phyloP scores from a whole-genome alignment of 495 filamentous ascomycete species.

The Penicillium paradoxum region DNA sequence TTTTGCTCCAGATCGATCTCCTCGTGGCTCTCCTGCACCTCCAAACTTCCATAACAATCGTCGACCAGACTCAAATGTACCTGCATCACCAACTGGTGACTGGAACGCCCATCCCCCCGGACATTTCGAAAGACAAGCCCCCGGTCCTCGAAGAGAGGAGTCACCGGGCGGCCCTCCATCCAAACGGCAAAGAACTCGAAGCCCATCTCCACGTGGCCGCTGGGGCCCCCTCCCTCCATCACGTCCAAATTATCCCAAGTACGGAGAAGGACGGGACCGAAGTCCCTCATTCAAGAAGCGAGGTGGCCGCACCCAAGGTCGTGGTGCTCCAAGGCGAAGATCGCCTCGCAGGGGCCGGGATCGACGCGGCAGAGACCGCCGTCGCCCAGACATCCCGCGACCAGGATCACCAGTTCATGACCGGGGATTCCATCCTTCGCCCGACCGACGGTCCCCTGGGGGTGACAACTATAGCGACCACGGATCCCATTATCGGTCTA shows the following conservation, averaged over 20 bases:
- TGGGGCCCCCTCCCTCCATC: conserved; percentile 21
- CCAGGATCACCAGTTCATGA: conserved; percentile 32
- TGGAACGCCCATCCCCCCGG: conserved; percentile 15
- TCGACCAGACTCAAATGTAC: conserved; percentile 10
- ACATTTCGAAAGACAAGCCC: conserved; percentile 20
- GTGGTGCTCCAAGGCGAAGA: conserved; percentile 29
- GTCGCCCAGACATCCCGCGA: conserved; percentile 20
- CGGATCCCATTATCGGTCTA: conserved; percentile 30
- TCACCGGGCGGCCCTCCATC: conserved; percentile 30
- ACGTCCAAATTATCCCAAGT: conserved; percentile 23
- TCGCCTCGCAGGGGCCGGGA: conserved; percentile 35
- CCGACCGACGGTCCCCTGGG: conserved; percentile 26
- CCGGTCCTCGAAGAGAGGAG: conserved; percentile 25
- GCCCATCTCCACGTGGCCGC: conserved; percentile 37
- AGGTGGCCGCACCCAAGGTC: conserved; percentile 32
- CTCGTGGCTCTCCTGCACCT: conserved; percentile 31
- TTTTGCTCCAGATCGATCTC: conserved; percentile 26
- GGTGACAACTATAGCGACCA: conserved; percentile 27
- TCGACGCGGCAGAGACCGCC: conserved; percentile 30
- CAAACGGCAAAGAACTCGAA: conserved; percentile 45
- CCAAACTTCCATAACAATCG: conserved; percentile 11
- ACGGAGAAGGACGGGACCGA: conserved; percentile 30
- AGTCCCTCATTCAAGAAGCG: conserved; percentile 26
- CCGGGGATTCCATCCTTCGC: conserved; percentile 23
- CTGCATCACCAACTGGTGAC: conserved; percentile 14